Conservation (phyloP, 1,284 basidiomycete species). For the Puccinia triticina region DNA sequence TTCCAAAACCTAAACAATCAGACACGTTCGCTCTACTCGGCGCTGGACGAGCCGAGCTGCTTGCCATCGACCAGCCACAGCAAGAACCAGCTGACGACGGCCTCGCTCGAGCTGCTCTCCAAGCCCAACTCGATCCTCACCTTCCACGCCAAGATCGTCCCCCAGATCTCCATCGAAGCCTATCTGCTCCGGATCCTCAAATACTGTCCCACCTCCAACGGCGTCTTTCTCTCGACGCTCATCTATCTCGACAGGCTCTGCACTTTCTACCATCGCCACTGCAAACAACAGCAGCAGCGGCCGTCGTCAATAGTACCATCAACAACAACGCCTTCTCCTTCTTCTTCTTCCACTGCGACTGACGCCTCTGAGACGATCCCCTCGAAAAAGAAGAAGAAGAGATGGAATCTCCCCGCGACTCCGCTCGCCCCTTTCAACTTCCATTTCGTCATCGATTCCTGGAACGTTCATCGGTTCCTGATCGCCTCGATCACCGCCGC, state of each 20-base stretch:
- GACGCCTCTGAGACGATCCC: constrained; percentile 55
- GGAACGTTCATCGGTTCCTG: constrained; percentile 92
- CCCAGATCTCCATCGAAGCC: constrained; percentile 89
- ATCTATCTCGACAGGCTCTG: constrained; percentile 86
- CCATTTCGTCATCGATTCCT: constrained; percentile 75
- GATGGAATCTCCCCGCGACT: not conserved
- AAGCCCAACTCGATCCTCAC: constrained; percentile 82
- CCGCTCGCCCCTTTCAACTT: constrained; percentile 11
- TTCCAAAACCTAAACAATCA: constrained; percentile 53
- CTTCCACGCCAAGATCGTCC: constrained; percentile 93
- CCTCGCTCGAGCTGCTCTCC: constrained; percentile 74
- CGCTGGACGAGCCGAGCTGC: not conserved
- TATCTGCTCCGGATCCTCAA: constrained; percentile 94
- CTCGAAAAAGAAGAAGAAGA: not conserved
- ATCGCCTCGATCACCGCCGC: constrained; percentile 98
- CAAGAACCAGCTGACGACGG: constrained; percentile 66
- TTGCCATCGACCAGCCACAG: constrained; percentile 2
- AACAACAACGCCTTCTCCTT: not conserved
- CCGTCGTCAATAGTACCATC: constrained; percentile 23
- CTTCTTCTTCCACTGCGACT: constrained; percentile 63
- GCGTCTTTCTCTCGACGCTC: constrained; percentile 89
- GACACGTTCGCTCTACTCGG: constrained; percentile 54
- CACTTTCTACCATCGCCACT: not conserved
- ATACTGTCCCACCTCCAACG: constrained; percentile 97
- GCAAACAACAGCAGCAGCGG: constrained; percentile 70